phyloP scores from a whole-genome alignment of 2,329 filamentous ascomycete species.

The Cercospora zeae-maydis region DNA sequence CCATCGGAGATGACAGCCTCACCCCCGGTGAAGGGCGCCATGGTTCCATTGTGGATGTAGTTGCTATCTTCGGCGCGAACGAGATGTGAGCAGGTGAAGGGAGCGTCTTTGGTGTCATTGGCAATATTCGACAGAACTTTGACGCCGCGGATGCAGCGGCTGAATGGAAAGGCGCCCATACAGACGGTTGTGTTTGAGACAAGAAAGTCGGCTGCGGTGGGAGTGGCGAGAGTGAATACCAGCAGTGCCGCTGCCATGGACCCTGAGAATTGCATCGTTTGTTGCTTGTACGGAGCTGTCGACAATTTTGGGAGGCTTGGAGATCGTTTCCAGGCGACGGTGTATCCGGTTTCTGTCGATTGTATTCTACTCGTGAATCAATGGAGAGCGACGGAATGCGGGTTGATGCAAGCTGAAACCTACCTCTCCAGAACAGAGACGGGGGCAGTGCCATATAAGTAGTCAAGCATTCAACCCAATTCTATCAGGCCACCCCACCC shows the following conservation, averaged over 20 bases:
- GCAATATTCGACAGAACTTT: conserved; percentile 19
- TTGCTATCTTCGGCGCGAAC: conserved; percentile 23
- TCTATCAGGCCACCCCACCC: not conserved
- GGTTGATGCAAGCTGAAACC: not conserved
- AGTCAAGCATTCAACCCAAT: not conserved
- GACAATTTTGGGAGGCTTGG: not conserved
- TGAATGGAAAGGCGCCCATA: conserved; percentile 22
- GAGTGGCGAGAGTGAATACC: conserved; percentile 1
- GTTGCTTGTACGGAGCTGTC: not conserved
- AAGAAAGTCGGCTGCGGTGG: conserved; percentile 22
- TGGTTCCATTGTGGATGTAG: conserved; percentile 23
- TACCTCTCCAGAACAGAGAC: not conserved
- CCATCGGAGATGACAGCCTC: conserved; percentile 7
- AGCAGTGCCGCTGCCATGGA: not conserved
- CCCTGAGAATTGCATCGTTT: not conserved
- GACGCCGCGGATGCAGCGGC: conserved; percentile 19
- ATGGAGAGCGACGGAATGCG: not conserved
- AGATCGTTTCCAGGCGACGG: no score
- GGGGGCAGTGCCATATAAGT: not conserved
- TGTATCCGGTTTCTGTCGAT: not conserved
- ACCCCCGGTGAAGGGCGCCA: conserved; percentile 10
- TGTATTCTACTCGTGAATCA: not conserved
- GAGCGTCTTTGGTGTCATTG: conserved; percentile 9
- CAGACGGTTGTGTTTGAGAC: conserved; percentile 26
- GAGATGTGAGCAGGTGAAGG: conserved; percentile 22